Base-by-base conservation (phyloP, 2,329 filamentous ascomycete species). In the Endoconidiophora polonica region DNA sequence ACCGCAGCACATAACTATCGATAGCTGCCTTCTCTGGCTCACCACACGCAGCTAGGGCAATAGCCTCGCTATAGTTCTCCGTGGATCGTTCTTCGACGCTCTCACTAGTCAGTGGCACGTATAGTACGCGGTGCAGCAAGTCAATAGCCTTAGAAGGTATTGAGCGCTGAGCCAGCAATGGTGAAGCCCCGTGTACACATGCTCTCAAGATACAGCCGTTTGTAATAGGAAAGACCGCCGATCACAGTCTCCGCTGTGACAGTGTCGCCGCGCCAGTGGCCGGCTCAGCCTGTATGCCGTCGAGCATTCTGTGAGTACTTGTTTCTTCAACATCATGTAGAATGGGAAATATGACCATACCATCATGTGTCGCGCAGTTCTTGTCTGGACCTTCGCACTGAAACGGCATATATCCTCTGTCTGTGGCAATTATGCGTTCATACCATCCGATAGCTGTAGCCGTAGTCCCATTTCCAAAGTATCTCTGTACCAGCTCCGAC, bases 221-320 rank as follows among this genome's bases (percentile, higher is more conserved):
- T 69, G 37, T 64, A 58, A 61, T 76, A 84, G 1, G 77, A 81
- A 1, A 74, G 66, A 4, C 71, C 69, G 62, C 80, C 84, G 61
- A 84, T 83, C 55, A 83, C 80, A 2, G 79, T 84, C 62, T 84
- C 79, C 1, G 68, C 63, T 2, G 77, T 77, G 2, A 71, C 79
- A 54, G 83, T 83, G 23, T 61, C 58, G 41, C 79, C 79, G 49
- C 81, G 74, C 74, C 74, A 81, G 66, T 84, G 79, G 33, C 80
- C 80, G 43, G 68, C 80, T 72, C 73, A 83, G 47, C 66, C 77
- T 81, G 39, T 33, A 33, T 33, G 7, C 29, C 29, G 2, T 33
- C 7, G 12, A 33, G 29, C 5, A 5, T 7, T 18, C 16, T 46
- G 7, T 2, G 4, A 26, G 36, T 41, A 50, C 12, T 10, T 12